Percentiles rank a stretch among this genome's conserved stretches.
Evolutionary conservation across 345 rosid genomes (phyloP).

Genomic region (Eutrema yunnanense): DNA sequence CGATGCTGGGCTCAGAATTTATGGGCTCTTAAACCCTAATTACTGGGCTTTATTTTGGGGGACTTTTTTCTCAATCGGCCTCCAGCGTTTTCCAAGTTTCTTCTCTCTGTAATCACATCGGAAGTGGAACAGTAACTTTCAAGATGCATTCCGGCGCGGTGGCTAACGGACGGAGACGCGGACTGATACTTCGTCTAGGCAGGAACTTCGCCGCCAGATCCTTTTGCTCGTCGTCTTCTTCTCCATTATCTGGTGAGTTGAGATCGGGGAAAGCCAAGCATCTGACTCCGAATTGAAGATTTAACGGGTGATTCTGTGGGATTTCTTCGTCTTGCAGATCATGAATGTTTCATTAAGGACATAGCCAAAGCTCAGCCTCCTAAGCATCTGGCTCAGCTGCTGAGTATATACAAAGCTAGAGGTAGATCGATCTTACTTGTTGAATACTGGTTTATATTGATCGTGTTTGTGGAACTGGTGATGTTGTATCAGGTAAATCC

Average conservation of each 20-base stretch:
- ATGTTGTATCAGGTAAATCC: slow-evolving; percentile 45
- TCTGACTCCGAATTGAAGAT: neutral
- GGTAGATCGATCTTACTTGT: slow-evolving; percentile 32
- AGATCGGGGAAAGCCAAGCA: neutral
- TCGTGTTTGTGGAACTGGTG: neutral
- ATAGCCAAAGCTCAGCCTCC: slow-evolving; percentile 68
- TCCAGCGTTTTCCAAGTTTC: neutral
- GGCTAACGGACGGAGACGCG: slow-evolving; percentile 35
- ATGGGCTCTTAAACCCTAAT: slow-evolving; percentile 15
- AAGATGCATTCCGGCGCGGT: slow-evolving; percentile 40
- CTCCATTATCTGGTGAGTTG: slow-evolving; percentile 30
- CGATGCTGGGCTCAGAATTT: neutral
- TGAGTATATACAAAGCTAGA: slow-evolving; percentile 51
- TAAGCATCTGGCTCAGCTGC: slow-evolving; percentile 45
- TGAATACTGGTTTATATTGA: neutral
- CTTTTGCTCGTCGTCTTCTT: slow-evolving; percentile 29
- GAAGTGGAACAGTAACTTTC: slow-evolving; percentile 1
- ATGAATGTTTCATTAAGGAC: slow-evolving; percentile 49
- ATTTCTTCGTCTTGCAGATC: slow-evolving; percentile 38
- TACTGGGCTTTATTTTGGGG: slow-evolving; percentile 15
- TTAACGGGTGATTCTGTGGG: neutral
- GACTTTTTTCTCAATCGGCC: neutral
- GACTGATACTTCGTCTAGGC: slow-evolving; percentile 28
- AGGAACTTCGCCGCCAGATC: slow-evolving; percentile 34
- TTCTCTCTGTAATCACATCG: slow-evolving; percentile 9